These are phyloP conservation scores for Teunomyces aglyptinius DNA, from an alignment of 805 yeast species.

Conservation along the genomic window DNA sequence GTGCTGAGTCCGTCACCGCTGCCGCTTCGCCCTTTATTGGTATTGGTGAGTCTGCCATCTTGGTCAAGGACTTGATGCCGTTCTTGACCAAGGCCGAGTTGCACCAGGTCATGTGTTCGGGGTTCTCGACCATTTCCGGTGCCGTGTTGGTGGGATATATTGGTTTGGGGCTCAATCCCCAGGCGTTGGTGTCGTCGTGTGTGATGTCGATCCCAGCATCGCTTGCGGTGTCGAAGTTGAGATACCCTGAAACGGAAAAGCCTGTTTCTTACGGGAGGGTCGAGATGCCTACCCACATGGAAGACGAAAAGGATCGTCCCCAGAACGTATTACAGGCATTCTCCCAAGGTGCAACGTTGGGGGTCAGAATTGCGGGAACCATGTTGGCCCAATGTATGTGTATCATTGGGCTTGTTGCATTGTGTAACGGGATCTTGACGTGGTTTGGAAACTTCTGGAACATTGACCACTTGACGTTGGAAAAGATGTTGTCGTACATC, in stretches of 20 bases:
- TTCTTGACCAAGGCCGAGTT: conserved; percentile 59
- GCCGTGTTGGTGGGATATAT: conserved; percentile 62
- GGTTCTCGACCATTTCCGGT: conserved; percentile 64
- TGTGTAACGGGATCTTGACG: conserved; percentile 52
- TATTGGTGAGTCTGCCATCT: conserved; percentile 62
- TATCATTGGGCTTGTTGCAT: conserved; percentile 58
- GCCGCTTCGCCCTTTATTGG: conserved; percentile 69
- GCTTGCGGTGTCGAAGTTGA: conserved; percentile 56
- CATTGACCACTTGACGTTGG: conserved; percentile 49
- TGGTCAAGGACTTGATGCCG: conserved; percentile 58
- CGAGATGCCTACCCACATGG: conserved; percentile 42
- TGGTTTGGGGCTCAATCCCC: conserved; percentile 60
- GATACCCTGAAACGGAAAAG: conserved; percentile 58
- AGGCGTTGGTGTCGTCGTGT: conserved; percentile 63
- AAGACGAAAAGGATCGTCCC: conserved; percentile 32
- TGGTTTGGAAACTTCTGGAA: conserved; percentile 68
- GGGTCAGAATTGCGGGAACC: conserved; percentile 54
- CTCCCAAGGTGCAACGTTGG: conserved; percentile 57
- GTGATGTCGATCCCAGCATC: conserved; percentile 70
- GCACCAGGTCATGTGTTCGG: conserved; percentile 61
- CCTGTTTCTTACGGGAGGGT: conserved; percentile 50
- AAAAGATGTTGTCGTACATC: conserved; percentile 55
- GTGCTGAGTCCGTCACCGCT: conserved; percentile 65
- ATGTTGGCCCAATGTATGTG: conserved; percentile 58
- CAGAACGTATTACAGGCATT: conserved; percentile 57